Conservation (phyloP, 2,329 filamentous ascomycete species). For the Ilyonectria sp. region DNA sequence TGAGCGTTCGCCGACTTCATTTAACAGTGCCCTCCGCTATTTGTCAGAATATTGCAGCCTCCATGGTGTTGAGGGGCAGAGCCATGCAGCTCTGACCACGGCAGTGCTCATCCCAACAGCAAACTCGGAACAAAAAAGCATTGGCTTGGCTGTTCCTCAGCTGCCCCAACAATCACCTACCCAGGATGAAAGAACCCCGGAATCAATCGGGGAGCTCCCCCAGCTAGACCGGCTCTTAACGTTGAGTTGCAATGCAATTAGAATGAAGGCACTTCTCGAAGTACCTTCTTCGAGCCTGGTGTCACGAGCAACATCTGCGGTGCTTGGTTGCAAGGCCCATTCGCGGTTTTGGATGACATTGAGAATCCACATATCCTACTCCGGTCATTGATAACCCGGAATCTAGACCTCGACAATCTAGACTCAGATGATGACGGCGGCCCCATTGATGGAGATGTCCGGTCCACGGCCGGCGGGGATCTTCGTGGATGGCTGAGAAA, state of each 20-base stretch:
- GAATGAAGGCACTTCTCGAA: constrained; percentile 36
- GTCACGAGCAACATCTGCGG: constrained; percentile 39
- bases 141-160: constrained; percentile 24
- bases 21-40: constrained; percentile 43
- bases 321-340: constrained; percentile 38
- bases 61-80: constrained; percentile 45
- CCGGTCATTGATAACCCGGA: constrained; percentile 30
- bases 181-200: too few relatives aligned
- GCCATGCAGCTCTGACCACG: constrained; percentile 47
- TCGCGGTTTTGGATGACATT: constrained; percentile 33
- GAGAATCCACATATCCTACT: constrained; percentile 28
- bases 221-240: constrained; percentile 40
- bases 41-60: constrained; percentile 47
- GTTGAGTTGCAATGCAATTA: constrained; percentile 37
- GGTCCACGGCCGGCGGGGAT: constrained; percentile 23
- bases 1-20: constrained; percentile 7
- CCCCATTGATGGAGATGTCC: constrained; percentile 24
- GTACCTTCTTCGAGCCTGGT: constrained; percentile 40
- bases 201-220: background rate
- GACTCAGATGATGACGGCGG: constrained; percentile 42
- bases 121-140: constrained; percentile 41
- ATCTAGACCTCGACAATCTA: constrained; percentile 44
- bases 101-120: constrained; percentile 48
- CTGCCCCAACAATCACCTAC: background rate
- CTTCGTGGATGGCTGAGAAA: constrained; percentile 28